Evolutionary conservation across 441 rosid species (phyloP).

Genomic region (Isatis lusitanica): DNA sequence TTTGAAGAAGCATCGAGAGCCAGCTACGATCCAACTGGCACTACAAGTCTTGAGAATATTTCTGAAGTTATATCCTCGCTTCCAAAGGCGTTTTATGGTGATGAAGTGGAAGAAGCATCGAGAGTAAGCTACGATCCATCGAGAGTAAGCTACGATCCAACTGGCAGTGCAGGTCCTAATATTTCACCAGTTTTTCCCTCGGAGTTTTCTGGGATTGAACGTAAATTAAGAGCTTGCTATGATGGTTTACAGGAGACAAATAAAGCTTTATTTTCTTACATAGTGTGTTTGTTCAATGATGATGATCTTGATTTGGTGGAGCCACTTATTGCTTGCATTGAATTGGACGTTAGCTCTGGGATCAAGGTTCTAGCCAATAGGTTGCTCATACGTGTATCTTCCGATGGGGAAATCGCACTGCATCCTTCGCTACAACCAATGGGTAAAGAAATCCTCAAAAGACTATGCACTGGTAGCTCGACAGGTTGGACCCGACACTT

Average conservation of each 20-base stretch:
- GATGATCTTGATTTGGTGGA: not conserved
- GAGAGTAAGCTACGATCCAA: too few species aligned
- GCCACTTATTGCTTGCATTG: not conserved
- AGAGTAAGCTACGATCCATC: too few species aligned
- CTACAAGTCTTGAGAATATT: too few species aligned
- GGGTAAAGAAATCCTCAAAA: not conserved
- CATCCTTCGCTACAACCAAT: not conserved
- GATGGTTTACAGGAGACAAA: not conserved
- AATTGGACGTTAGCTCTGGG: not conserved
- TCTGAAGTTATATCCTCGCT: too few species aligned
- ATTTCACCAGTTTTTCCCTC: too few species aligned
- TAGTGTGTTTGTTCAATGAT: slow-evolving; percentile 5
- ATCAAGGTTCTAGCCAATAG: slow-evolving; percentile 12
- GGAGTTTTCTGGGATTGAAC: too few species aligned
- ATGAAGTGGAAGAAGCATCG: too few species aligned
- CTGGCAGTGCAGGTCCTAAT: too few species aligned
- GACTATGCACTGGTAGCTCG: not conserved
- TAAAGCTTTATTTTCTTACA: slow-evolving; percentile 6
- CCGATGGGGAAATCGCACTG: not conserved
- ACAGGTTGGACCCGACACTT: not conserved
- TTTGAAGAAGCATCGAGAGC: too few species aligned
- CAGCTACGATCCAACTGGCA: too few species aligned
- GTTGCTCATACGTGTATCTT: slow-evolving; percentile 7
- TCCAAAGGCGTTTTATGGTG: too few species aligned
- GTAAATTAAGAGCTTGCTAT: too few species aligned